Conservation (phyloP, 371 early-diverging fungal species). For the Mortierella sp. region DNA sequence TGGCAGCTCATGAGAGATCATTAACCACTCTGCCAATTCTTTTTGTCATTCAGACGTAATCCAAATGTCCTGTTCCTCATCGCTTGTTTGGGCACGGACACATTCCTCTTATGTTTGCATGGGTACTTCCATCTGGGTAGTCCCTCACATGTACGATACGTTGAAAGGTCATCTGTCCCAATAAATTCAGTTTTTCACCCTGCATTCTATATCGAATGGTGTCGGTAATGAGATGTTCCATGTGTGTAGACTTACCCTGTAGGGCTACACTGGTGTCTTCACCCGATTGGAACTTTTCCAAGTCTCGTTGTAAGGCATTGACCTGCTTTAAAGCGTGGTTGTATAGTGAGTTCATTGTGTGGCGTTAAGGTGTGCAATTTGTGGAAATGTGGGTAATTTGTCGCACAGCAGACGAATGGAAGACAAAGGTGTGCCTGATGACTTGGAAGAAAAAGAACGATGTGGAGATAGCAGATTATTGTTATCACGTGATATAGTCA, state of each 20-base stretch:
- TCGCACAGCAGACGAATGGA: neutral
- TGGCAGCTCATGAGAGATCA: constrained; percentile 5
- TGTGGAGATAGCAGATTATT: neutral
- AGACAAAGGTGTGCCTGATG: neutral
- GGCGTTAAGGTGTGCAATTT: neutral
- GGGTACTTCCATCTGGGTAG: neutral
- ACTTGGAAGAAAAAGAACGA: neutral
- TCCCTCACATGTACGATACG: neutral
- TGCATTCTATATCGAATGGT: neutral
- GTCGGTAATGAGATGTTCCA: neutral
- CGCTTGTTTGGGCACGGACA: neutral
- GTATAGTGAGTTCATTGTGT: constrained; percentile 70
- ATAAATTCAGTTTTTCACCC: neutral
- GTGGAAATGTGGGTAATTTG: neutral
- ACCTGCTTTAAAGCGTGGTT: constrained; percentile 74
- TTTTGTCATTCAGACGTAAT: neutral
- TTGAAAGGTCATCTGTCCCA: neutral
- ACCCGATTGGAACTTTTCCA: constrained; percentile 69
- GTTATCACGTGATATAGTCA: neutral
- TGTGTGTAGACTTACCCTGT: constrained; percentile 62
- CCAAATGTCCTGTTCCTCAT: neutral
- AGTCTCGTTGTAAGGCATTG: constrained; percentile 67
- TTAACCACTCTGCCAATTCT: neutral
- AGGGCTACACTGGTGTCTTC: constrained; percentile 71
- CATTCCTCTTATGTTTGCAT: no score